Base-by-base conservation (phyloP, 2,329 filamentous ascomycete genomes). In the Aspergillus unguis region DNA sequence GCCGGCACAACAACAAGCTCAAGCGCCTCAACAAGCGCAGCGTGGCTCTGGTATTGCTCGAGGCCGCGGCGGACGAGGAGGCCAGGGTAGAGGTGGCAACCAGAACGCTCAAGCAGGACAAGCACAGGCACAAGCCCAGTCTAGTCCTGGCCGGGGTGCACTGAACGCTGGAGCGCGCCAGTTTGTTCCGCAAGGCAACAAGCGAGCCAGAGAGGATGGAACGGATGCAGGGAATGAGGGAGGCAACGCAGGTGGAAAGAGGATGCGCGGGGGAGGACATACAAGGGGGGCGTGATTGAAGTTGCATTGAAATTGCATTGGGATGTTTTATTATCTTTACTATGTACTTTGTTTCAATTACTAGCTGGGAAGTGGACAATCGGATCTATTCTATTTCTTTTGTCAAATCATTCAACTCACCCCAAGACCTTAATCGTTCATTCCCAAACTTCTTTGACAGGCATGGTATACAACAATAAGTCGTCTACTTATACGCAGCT, bases 141-240 rank as follows among this genome's bases (percentile, higher is more conserved):
- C 65, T 9, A 61, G 64, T 35, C 62, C 65, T 28, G 65, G 64
- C 25, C 65, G 77, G 25, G 66, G 69, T n/a, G 71, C 54, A 8
- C 62, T 83, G 35, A 82, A 79, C 62, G 75, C 76, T 2, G 69
- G 72, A 8, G 80, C 76, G 25, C 71, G 72, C 10, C 79, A 80
- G 44, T 83, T 85, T 52, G 80, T 83, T 59, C 81, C 80, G 28
- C 75, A 78, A 11, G 78, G 80, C 25, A 80, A 77, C 60, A 83
- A 84, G 67, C 73, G 81, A 33, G 74, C 78, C 23, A 74, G 80
- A 48, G 80, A 83, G 50, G 80, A 83, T 50, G 74, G 72, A 4
- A 58, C 64, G 8, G 71, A 73, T 41, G 73, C 54, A 27, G 58
- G 65, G 23, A 62, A 66, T 37, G 76, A 72, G 47, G 63, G 55